A percentile compares a stretch with the other conserved stretches of the same genome.
Conservation (phyloP, 805 yeast genomes). For the Jamesozyma jinghongensis region DNA sequence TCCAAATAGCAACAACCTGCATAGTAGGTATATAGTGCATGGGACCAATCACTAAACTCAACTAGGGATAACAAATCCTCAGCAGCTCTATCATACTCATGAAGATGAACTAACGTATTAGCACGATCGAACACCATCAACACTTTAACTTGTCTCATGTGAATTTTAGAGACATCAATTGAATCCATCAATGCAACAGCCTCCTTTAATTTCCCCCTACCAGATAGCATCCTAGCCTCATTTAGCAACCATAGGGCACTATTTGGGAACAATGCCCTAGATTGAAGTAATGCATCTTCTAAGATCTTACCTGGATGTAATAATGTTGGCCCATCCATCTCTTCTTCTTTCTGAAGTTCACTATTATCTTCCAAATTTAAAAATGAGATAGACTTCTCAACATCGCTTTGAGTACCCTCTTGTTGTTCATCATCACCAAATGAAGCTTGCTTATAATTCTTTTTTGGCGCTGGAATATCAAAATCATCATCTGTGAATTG, state of each 20-base stretch:
- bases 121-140: conserved; percentile 76
- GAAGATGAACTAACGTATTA: conserved; percentile 62
- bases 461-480: conserved; percentile 36
- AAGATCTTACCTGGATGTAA: conserved; percentile 49
- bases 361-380: conserved; percentile 25
- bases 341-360: conserved; percentile 36
- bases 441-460: conserved; percentile 7
- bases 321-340: conserved; percentile 35
- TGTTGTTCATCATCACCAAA: conserved; percentile 14
- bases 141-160: conserved; percentile 89
- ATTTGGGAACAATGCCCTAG: conserved; percentile 69
- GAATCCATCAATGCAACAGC: conserved; percentile 69
- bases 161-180: conserved; percentile 45
- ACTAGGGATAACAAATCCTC: conserved; percentile 55
- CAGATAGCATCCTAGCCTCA: conserved; percentile 76
- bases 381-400: conserved; percentile 1
- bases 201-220: conserved; percentile 56
- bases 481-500: conserved; percentile 84
- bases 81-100: conserved; percentile 73
- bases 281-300: conserved; percentile 46
- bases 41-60: conserved; percentile 82
- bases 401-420: background rate
- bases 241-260: conserved; percentile 87
- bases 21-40: conserved; percentile 71
- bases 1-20: conserved; percentile 84